These are phyloP conservation scores for Inonotus hispidus DNA, from an alignment of 1,284 basidiomycete species.

Conservation along the genomic window DNA sequence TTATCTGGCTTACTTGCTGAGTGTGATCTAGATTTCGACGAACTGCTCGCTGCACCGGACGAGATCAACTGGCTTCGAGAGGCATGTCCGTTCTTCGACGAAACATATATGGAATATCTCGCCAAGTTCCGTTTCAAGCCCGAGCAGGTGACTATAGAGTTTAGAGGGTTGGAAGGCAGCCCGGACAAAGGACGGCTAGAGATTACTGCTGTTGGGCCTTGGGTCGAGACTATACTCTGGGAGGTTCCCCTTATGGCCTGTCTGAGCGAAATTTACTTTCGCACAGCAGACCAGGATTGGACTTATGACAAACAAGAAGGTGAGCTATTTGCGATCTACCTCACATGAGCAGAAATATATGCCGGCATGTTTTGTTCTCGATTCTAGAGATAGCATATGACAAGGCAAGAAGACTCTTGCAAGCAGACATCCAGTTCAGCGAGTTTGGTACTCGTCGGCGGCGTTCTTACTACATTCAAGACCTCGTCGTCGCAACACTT, in stretches of 20 bases:
- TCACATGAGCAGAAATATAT: too few species aligned
- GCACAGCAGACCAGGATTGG: constrained; percentile 76
- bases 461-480: constrained; percentile 77
- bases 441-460: constrained; percentile 94
- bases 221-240: constrained; percentile 92
- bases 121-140: constrained; percentile 72
- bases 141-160: constrained; percentile 70
- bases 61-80: constrained; percentile 69
- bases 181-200: constrained; percentile 63
- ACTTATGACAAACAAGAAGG: constrained; percentile 75
- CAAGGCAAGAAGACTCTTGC: constrained; percentile 69
- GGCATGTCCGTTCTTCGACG: constrained; percentile 74
- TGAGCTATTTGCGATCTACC: constrained; percentile 31
- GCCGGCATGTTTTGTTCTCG: not conserved
- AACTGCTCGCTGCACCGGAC: constrained; percentile 51
- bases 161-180: constrained; percentile 50
- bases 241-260: constrained; percentile 94
- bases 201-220: constrained; percentile 72
- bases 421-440: constrained; percentile 70
- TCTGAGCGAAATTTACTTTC: constrained; percentile 76
- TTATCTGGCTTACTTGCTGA: not conserved
- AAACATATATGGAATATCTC: constrained; percentile 78
- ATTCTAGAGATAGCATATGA: constrained; percentile 50
- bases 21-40: constrained; percentile 52
- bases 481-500: constrained; percentile 71